Percentiles rank a stretch among this genome's conserved stretches.
phyloP scores from a whole-genome alignment of 352 stramenopile genomes.

The Globisporangium perplexum region DNA sequence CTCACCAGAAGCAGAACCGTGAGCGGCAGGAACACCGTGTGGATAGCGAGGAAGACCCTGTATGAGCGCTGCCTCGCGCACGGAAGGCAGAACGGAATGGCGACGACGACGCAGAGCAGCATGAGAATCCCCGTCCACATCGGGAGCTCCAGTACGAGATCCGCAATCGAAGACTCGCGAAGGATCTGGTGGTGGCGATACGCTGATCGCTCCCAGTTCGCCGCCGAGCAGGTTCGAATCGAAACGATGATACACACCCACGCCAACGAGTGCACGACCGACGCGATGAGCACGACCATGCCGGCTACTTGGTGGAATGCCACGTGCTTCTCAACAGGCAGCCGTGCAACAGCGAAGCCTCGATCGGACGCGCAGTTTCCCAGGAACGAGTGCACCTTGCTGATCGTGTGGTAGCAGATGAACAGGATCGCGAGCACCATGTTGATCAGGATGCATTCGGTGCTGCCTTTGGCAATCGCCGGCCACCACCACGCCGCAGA shows the following conservation, averaged over 20 bases:
- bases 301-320: constrained; percentile 31
- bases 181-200: constrained; percentile 15
- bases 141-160: constrained; percentile 15
- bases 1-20: constrained; percentile 23
- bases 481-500: constrained; percentile 18
- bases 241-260: constrained; percentile 24
- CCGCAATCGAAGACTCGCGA: constrained; percentile 8
- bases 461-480: constrained; percentile 33
- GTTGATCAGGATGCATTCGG: constrained; percentile 39
- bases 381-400: constrained; percentile 10
- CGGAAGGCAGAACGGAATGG: constrained; percentile 20
- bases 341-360: not conserved
- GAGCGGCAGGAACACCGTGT: constrained; percentile 28
- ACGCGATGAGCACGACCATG: constrained; percentile 18
- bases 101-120: constrained; percentile 17
- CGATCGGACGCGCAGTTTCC: not conserved
- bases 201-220: constrained; percentile 18
- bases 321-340: constrained; percentile 29
- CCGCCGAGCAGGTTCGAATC: constrained; percentile 8
- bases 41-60: constrained; percentile 19
- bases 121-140: constrained; percentile 42
- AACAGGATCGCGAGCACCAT: constrained; percentile 20
- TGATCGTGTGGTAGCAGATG: constrained; percentile 26
- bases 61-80: constrained; percentile 19
- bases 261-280: constrained; percentile 27